phyloP scores from a whole-genome alignment of 495 filamentous ascomycete genomes.

The Podospora comata region DNA sequence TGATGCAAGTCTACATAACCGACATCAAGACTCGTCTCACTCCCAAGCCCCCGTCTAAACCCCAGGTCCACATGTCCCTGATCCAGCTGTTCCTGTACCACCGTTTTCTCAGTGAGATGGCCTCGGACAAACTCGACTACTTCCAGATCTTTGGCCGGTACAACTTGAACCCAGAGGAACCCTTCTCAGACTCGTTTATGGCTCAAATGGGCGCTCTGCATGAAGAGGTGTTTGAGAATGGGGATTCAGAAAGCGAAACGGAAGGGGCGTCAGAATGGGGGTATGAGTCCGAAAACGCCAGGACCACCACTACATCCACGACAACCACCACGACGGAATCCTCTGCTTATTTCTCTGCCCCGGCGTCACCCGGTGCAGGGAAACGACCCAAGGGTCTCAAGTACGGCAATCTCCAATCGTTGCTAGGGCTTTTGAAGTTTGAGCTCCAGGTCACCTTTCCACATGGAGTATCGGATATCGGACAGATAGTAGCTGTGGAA shows the following conservation, averaged over 20 bases:
- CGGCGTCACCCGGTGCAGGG: conserved; percentile 40
- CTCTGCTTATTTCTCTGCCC: conserved; percentile 18
- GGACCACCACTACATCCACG: background rate
- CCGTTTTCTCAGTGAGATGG: conserved; percentile 72
- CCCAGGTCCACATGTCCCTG: conserved; percentile 69
- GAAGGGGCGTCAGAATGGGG: conserved; percentile 13
- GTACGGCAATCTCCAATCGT: conserved; percentile 40
- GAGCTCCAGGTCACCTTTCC: conserved; percentile 59
- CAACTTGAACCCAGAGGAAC: conserved; percentile 55
- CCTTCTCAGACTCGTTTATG: conserved; percentile 79
- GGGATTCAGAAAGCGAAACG: conserved; percentile 4
- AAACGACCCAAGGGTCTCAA: conserved; percentile 16
- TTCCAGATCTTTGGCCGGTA: conserved; percentile 65
- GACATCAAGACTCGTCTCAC: conserved; percentile 83
- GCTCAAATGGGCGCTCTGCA: conserved; percentile 70
- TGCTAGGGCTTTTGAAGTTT: conserved; percentile 37
- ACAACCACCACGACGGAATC: conserved; percentile 3
- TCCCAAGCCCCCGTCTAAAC: conserved; percentile 58
- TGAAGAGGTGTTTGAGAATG: conserved; percentile 49
- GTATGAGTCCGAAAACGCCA: background rate
- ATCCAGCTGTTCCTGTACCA: conserved; percentile 92
- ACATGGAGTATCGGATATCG: conserved; percentile 44
- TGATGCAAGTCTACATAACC: conserved; percentile 69
- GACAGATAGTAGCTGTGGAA: conserved; percentile 60
- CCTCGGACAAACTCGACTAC: conserved; percentile 67